Evolutionary conservation across 1,284 basidiomycete genomes (phyloP).

Genomic region (Laetiporus sulphureus): DNA sequence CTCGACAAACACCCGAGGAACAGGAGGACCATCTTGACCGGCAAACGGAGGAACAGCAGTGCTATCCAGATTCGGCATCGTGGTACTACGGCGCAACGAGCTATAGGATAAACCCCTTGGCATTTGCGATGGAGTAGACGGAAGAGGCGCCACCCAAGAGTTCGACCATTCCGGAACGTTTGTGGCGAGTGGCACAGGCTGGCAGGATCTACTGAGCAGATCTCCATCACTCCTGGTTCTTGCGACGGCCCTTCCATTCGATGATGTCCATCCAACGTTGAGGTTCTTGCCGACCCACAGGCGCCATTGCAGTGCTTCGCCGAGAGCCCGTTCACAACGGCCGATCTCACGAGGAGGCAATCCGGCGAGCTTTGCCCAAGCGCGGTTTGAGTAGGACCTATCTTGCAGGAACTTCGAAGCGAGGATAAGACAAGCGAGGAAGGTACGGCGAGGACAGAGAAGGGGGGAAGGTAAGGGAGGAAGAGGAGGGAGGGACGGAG

Average conservation of each 20-base stretch:
- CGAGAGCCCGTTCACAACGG: slow-evolving; percentile 74
- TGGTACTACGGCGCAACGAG: neutral
- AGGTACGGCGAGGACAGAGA: slow-evolving; percentile 81
- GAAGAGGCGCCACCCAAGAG: slow-evolving; percentile 1
- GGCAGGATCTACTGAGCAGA: slow-evolving; percentile 7
- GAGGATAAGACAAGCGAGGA: slow-evolving; percentile 82
- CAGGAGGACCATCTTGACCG: too few relatives aligned
- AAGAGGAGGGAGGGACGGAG: slow-evolving; percentile 34
- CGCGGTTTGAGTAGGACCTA: slow-evolving; percentile 86
- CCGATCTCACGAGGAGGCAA: slow-evolving; percentile 73
- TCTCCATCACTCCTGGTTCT: slow-evolving; percentile 22
- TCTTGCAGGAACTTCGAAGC: slow-evolving; percentile 93
- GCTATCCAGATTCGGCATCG: neutral
- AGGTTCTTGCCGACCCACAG: slow-evolving; percentile 72
- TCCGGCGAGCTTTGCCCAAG: slow-evolving; percentile 85
- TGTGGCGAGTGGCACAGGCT: neutral
- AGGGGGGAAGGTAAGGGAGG: slow-evolving; percentile 68
- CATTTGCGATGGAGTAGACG: neutral
- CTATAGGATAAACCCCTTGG: neutral
- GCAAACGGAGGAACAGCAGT: too few relatives aligned
- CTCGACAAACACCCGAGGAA: too few relatives aligned
- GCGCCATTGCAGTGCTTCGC: slow-evolving; percentile 74
- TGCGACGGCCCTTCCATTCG: slow-evolving; percentile 12
- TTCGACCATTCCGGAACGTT: slow-evolving; percentile 9
- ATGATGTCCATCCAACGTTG: slow-evolving; percentile 6